Conservation (phyloP, 2,329 filamentous ascomycete species). For the Penicillium nordicum region DNA sequence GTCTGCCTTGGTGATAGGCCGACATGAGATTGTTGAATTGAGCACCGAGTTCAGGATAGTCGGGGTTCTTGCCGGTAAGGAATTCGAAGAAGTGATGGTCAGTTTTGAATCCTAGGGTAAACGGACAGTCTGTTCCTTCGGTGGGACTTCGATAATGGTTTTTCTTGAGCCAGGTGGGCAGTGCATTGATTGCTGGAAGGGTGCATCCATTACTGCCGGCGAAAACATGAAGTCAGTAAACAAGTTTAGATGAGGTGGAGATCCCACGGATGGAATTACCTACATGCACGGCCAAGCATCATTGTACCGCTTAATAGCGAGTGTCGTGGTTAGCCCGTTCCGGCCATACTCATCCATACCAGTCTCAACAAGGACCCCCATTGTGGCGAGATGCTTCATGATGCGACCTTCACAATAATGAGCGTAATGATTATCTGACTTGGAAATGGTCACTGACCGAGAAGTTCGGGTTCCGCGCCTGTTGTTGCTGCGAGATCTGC, state of each 20-base stretch:
- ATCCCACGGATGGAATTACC: neutral
- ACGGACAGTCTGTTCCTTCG: conserved; percentile 6
- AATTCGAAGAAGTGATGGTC: conserved; percentile 8
- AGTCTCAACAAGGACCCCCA: conserved; percentile 17
- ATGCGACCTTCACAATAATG: conserved; percentile 9
- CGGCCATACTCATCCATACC: conserved; percentile 13
- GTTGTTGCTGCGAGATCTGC: conserved; percentile 14
- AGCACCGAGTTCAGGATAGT: conserved; percentile 5
- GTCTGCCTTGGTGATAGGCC: conserved; percentile 9
- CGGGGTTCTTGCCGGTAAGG: conserved; percentile 4
- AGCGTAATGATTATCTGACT: neutral
- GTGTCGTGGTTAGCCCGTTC: conserved; percentile 12
- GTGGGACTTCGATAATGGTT: conserved; percentile 9
- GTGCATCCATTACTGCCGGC: conserved; percentile 4
- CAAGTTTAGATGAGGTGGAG: too few relatives aligned
- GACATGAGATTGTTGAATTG: conserved; percentile 17
- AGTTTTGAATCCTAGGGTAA: conserved; percentile 5
- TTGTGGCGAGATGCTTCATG: conserved; percentile 19
- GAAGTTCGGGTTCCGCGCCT: conserved; percentile 8
- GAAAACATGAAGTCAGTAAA: neutral
- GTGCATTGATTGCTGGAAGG: neutral
- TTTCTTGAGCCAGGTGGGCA: conserved; percentile 10
- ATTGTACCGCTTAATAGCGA: conserved; percentile 13
- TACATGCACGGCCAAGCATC: conserved; percentile 19
- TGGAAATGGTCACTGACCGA: conserved; percentile 5